Evolutionary conservation across 1,284 basidiomycete genomes (phyloP).

Genomic region (Cutaneotrichosporon cyanovorans): DNA sequence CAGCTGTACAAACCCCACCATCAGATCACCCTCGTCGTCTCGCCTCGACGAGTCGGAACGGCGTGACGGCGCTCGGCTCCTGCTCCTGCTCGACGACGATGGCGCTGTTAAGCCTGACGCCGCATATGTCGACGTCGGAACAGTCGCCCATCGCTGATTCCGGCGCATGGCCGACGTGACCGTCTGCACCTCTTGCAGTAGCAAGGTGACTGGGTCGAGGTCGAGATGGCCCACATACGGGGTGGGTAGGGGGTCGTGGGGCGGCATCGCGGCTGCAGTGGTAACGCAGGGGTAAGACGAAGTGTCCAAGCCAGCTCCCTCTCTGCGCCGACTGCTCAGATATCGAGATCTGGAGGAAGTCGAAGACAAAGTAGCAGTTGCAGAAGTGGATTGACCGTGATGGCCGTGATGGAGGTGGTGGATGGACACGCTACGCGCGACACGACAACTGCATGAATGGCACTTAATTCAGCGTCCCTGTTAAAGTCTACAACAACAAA

Average conservation of each 20-base stretch:
- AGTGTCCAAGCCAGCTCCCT: too few species aligned
- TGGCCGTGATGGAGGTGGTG: too few species aligned
- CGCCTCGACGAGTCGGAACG: neutral
- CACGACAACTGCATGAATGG: too few species aligned
- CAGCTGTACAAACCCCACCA: conserved; percentile 81
- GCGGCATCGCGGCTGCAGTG: too few species aligned
- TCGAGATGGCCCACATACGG: conserved; percentile 24
- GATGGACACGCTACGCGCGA: too few species aligned
- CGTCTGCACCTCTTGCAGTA: conserved; percentile 66
- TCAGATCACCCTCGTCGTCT: conserved; percentile 57
- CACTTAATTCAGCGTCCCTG: too few species aligned
- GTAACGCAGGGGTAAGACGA: too few species aligned
- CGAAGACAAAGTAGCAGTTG: too few species aligned
- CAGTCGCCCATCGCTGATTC: conserved; percentile 82
- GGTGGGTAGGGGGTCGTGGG: neutral
- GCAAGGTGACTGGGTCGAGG: conserved; percentile 38
- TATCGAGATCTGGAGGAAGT: too few species aligned
- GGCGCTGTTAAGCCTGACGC: conserved; percentile 24
- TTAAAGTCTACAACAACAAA: too few species aligned
- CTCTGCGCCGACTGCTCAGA: too few species aligned
- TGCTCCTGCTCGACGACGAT: conserved; percentile 19
- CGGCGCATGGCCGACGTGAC: conserved; percentile 96
- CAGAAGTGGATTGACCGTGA: too few species aligned
- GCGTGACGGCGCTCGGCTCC: neutral
- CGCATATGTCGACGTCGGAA: conserved; percentile 28